These are phyloP conservation scores for Batrachochytrium dendrobatidis DNA, from an alignment of 371 early-diverging fungal genomes.

Conservation along the genomic window DNA sequence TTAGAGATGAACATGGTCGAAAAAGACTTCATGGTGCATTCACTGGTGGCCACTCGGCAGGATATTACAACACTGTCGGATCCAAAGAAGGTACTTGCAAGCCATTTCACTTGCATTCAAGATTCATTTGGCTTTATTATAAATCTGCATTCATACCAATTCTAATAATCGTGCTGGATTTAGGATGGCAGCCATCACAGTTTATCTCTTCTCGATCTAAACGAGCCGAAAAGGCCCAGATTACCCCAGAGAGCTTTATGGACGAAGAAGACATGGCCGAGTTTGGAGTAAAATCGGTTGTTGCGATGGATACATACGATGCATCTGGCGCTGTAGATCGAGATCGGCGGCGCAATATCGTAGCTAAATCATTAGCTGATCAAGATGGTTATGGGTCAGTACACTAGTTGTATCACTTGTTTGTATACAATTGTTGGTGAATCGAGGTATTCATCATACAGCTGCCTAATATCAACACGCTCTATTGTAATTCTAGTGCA, in stretches of 20 bases:
- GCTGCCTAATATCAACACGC: neutral
- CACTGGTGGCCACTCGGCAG: slow-evolving; percentile 89
- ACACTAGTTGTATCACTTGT: neutral
- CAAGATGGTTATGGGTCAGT: slow-evolving; percentile 3
- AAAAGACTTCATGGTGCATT: slow-evolving; percentile 91
- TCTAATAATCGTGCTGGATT: neutral
- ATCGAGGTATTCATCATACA: no score
- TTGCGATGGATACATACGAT: slow-evolving; percentile 64
- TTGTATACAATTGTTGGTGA: neutral
- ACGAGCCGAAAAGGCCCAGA: slow-evolving; percentile 28
- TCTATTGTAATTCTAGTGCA: neutral
- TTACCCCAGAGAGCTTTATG: slow-evolving; percentile 87
- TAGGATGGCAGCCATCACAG: slow-evolving; percentile 71
- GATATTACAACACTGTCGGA: slow-evolving; percentile 91
- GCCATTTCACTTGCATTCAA: slow-evolving; percentile 6
- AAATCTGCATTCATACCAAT: no score
- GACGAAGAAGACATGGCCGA: slow-evolving; percentile 83
- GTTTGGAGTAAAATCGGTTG: slow-evolving; percentile 28
- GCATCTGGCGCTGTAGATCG: slow-evolving; percentile 54
- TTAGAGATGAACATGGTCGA: slow-evolving; percentile 76
- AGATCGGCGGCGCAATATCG: slow-evolving; percentile 44
- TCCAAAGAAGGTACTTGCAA: slow-evolving; percentile 76
- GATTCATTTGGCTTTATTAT: no score
- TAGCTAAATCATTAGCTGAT: slow-evolving; percentile 39
- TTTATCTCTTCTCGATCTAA: slow-evolving; percentile 51